Base-by-base conservation (phyloP, 1,284 basidiomycete species). In the Hymenochaete sp. region DNA sequence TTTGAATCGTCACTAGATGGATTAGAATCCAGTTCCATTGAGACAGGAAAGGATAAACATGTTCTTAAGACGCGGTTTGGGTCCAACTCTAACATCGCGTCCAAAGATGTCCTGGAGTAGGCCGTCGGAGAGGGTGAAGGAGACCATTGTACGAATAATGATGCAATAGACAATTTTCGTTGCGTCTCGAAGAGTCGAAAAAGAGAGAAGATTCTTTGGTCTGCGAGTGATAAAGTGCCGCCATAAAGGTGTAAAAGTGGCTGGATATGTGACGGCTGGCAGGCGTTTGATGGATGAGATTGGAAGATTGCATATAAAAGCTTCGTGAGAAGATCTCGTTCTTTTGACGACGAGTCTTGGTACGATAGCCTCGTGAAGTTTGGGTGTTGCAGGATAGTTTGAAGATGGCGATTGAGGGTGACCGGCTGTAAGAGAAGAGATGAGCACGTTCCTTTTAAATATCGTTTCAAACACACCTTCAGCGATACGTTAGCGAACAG, bases 151-250 rank as follows among this genome's bases (percentile, higher is more conserved):
- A 63, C 61, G 44, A 90, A 63, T 8, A 93, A 60, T 0, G 76
- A 67, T 0, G 74, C 69, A 1, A 82, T 62, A 0, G 89, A 86
- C 1, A 72, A 64, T 46, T 77, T 78, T n/a, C 80, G 73, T 42
- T 84, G 76, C 0, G 57, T 59, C 59, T 95, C 93, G 54, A 91
- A 93, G 1, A 89, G 65, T 31, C 73, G 73, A 65, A 95, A 85
- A 36, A 93, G 73, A 1, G 75, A 70, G 2, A 93, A 63, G 1
- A 96, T 63, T 38, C 67, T 70, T 13, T 73, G 70, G 58, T 96
- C 93, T 0, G 79, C 56, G 1, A 50, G 46, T 0, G 76, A 74
- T 25, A 85, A 60, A 0, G 83, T 83, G 1, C 86, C 92, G 3
- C 73, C 64, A 59, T 96, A 96, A 1, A 92, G 63, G 5, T 63